Evolutionary conservation across 192 early-diverging fungal genomes (phyloP).

Genomic region (Entrophospora sp.): DNA sequence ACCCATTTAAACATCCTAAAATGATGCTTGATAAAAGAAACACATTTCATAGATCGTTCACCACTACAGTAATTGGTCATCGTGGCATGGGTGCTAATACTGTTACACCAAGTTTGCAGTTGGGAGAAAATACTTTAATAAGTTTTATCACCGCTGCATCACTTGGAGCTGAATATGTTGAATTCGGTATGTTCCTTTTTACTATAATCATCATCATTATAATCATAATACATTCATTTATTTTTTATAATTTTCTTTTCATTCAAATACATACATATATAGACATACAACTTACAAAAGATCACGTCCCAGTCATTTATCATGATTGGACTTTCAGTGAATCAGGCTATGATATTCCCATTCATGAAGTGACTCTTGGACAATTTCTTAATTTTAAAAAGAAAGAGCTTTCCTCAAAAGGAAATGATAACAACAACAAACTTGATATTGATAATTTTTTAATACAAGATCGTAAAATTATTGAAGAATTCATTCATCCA

Average conservation of each 20-base stretch:
- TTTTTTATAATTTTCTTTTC: too few species aligned
- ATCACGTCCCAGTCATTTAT: constrained; percentile 78
- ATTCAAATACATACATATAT: too few species aligned
- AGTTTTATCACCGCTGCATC: constrained; percentile 79
- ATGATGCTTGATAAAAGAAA: constrained; percentile 44
- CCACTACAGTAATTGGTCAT: constrained; percentile 76
- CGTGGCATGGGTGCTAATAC: constrained; percentile 82
- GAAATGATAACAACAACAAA: too few species aligned
- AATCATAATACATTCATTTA: background rate
- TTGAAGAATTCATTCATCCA: too few species aligned
- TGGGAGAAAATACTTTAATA: constrained; percentile 87
- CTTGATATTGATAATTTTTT: too few species aligned
- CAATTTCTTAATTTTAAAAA: constrained; percentile 48
- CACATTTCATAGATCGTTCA: constrained; percentile 51
- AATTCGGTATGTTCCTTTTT: constrained; percentile 58
- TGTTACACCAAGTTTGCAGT: constrained; percentile 53
- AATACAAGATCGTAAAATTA: too few species aligned
- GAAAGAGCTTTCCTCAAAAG: background rate
- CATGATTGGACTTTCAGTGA: constrained; percentile 86
- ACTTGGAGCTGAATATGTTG: constrained; percentile 79
- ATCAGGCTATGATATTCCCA: constrained; percentile 58
- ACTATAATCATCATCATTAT: background rate
- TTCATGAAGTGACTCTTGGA: constrained; percentile 56
- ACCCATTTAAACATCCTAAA: constrained; percentile 51
- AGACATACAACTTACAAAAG: constrained; percentile 91